phyloP scores from a whole-genome alignment of 2,329 filamentous ascomycete genomes.

The Diaporthe nobilis region DNA sequence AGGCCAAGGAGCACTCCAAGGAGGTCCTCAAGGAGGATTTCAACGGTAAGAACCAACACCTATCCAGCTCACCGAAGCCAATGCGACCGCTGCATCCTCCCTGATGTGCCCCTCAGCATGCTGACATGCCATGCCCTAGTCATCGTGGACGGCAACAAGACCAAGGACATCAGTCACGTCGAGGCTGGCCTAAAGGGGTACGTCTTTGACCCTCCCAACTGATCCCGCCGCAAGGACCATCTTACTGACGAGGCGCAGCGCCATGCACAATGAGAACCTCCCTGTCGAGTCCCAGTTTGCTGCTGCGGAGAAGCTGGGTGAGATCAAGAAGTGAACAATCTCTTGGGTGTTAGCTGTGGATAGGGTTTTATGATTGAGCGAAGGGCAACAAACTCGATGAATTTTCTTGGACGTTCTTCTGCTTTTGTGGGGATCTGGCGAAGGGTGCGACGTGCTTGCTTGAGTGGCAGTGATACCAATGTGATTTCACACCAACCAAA shows the following conservation, averaged over 20 bases:
- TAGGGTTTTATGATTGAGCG: background rate
- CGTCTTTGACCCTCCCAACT: conserved; percentile 46
- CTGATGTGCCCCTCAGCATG: background rate
- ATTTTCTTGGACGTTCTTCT: conserved; percentile 11
- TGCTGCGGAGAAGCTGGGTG: conserved; percentile 38
- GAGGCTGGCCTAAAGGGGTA: conserved; percentile 66
- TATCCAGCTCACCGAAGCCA: background rate
- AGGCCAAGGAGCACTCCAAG: conserved; percentile 69
- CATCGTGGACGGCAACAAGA: conserved; percentile 51
- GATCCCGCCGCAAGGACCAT: background rate
- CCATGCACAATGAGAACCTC: conserved; percentile 69
- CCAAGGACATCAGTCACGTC: conserved; percentile 70
- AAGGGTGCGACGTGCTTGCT: background rate
- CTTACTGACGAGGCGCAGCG: conserved; percentile 51
- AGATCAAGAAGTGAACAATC: conserved; percentile 35
- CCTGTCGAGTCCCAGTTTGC: conserved; percentile 67
- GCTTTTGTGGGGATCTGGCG: background rate
- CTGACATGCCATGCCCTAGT: conserved; percentile 44
- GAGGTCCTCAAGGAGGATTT: conserved; percentile 66
- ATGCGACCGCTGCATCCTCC: too few species aligned
- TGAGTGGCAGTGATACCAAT: conserved; percentile 13
- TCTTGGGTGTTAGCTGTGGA: background rate
- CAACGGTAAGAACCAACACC: conserved; percentile 56
- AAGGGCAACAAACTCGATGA: background rate
- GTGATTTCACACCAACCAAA: background rate